Evolutionary conservation across 805 yeast genomes (phyloP).

Genomic region (Candida silvicultrix): DNA sequence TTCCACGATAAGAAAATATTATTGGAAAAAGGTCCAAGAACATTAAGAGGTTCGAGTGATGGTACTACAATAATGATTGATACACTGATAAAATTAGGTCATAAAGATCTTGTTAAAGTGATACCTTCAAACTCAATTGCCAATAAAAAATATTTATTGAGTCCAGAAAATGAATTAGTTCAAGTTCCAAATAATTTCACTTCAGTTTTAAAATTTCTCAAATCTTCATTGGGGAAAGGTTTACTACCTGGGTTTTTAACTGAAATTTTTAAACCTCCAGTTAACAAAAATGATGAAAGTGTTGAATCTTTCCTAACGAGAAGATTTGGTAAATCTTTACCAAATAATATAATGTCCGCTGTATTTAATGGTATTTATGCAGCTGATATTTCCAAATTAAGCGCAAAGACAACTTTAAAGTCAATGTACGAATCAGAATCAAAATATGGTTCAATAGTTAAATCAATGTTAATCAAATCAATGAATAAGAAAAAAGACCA

Average conservation of each 20-base stretch:
- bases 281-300: conserved; percentile 51
- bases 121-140: conserved; percentile 54
- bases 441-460: conserved; percentile 51
- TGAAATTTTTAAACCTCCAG: conserved; percentile 42
- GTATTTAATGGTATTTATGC: conserved; percentile 87
- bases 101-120: conserved; percentile 46
- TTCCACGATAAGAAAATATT: conserved; percentile 21
- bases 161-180: conserved; percentile 36
- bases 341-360: conserved; percentile 69
- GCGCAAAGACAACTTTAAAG: conserved; percentile 58
- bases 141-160: conserved; percentile 64
- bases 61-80: conserved; percentile 72
- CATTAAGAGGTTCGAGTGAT: conserved; percentile 74
- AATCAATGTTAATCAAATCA: conserved; percentile 31
- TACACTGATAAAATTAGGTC: conserved; percentile 40
- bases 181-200: conserved; percentile 45
- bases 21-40: conserved; percentile 88
- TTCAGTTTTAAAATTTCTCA: conserved; percentile 28
- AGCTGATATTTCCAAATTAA: conserved; percentile 64
- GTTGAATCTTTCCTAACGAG: conserved; percentile 61
- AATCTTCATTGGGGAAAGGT: conserved; percentile 39
- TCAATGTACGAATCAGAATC: conserved; percentile 50
- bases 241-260: conserved; percentile 36
- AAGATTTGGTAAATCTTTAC: conserved; percentile 52
- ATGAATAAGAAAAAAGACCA: conserved; percentile 3